A percentile compares a stretch with the other conserved stretches of the same genome.
These are phyloP conservation scores for Dentipellis fragilis DNA, from an alignment of 768 basidiomycete species.

Conservation along the genomic window DNA sequence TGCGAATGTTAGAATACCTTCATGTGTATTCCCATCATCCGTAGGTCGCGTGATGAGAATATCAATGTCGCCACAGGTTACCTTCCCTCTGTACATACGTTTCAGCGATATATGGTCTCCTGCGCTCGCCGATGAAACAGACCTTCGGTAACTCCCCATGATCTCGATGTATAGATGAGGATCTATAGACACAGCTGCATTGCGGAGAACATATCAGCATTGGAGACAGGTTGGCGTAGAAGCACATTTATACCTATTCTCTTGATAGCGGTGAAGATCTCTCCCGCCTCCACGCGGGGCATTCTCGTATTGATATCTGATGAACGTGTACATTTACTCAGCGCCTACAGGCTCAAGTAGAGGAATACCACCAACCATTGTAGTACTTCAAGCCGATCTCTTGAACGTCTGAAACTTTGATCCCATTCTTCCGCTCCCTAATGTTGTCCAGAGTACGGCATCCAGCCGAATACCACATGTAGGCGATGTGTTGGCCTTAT, in stretches of 20 bases:
- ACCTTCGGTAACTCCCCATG: conserved; percentile 89
- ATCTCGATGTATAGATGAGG: conserved; percentile 65
- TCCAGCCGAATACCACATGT: conserved; percentile 66
- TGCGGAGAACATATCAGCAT: background rate
- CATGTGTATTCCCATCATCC: conserved; percentile 65
- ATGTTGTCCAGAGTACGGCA: conserved; percentile 76
- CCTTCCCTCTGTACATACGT: conserved; percentile 48
- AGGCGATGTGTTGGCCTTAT: conserved; percentile 54
- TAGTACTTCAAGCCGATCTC: conserved; percentile 62
- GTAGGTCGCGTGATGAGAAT: conserved; percentile 73
- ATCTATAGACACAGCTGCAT: conserved; percentile 60
- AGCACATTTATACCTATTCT: conserved; percentile 42
- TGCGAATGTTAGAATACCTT: conserved; percentile 31
- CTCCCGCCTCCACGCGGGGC: conserved; percentile 69
- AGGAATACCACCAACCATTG: conserved; percentile 37
- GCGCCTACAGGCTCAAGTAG: background rate
- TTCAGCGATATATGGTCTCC: background rate
- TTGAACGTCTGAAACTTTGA: conserved; percentile 51
- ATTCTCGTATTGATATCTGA: conserved; percentile 79
- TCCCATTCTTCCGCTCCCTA: conserved; percentile 42
- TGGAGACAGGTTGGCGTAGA: background rate
- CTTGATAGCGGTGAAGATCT: conserved; percentile 64
- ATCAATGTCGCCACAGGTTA: conserved; percentile 86
- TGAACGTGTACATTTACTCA: background rate
- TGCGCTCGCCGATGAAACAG: conserved; percentile 1